phyloP scores from a whole-genome alignment of 2,329 filamentous ascomycete genomes.

The Diaporthe vexans region DNA sequence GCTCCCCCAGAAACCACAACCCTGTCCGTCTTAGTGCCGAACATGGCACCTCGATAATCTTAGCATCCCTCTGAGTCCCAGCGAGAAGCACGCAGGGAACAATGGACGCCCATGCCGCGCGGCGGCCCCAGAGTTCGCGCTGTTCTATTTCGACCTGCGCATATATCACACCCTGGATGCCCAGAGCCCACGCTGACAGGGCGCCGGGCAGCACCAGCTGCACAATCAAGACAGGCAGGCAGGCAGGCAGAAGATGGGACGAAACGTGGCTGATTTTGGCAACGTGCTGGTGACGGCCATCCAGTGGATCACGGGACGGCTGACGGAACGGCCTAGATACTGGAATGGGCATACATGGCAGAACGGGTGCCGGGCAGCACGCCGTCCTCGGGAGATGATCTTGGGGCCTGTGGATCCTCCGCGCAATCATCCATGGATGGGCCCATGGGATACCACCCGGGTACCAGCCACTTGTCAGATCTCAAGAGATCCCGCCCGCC shows the following conservation, averaged over 20 bases:
- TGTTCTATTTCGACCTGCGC: not conserved
- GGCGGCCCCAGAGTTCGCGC: conserved; percentile 7
- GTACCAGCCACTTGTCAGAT: conserved; percentile 31
- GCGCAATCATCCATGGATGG: conserved; percentile 26
- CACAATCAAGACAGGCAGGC: not conserved
- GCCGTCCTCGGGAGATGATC: conserved; percentile 28
- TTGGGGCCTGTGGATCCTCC: conserved; percentile 28
- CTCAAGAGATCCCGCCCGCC: conserved; percentile 31
- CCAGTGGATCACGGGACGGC: not conserved
- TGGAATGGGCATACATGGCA: not conserved
- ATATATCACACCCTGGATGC: too few species aligned
- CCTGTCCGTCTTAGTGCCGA: conserved; percentile 14
- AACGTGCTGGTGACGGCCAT: conserved; percentile 11
- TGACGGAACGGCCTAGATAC: not conserved
- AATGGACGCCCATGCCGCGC: conserved; percentile 29
- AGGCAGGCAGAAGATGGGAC: conserved; percentile 30
- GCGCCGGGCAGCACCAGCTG: not conserved
- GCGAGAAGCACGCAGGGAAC: conserved; percentile 12
- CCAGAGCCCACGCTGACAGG: conserved; percentile 1
- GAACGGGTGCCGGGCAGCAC: not conserved
- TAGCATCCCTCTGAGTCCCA: not conserved
- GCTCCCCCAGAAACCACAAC: conserved; percentile 11
- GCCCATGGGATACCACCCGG: conserved; percentile 21
- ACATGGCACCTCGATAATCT: conserved; percentile 10
- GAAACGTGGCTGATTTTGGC: conserved; percentile 35